Base-by-base conservation (phyloP, 352 stramenopile genomes). In the Globisporangium alternatum region DNA sequence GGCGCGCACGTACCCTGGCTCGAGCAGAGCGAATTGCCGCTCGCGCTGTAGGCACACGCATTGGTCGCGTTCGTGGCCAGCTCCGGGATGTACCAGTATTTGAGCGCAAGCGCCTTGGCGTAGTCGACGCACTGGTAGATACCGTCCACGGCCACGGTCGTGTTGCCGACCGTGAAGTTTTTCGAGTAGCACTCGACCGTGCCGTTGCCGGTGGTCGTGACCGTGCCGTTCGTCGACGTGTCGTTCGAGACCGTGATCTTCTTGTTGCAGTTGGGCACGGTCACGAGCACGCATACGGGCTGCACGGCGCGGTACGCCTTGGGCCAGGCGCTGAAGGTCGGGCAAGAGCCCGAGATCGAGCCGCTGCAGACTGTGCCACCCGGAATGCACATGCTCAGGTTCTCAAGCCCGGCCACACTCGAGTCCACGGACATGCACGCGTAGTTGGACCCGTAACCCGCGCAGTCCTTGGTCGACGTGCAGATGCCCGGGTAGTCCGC, bases 81-180 rank as follows among this genome's bases (percentile, higher is more conserved):
- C 39, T 88, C 90, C 28, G 69, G 65, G 64, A 92, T 73, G 73
- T 86, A 71, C 30, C 77, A 78, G 43, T 78, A 79, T 62, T 91
- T 91, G 22, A 53, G 66, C 1, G 63, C 31, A 8, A 88, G 67
- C 68, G 83, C 91, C 65, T 90, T 88, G 41, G 72, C 64, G 49
- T 83, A 70, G 62, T 93, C 83, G 21, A 89, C 64, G 59, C 85
- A 93, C 68, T 90, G 75, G 70, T 93, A 91, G 51, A 90, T 90
- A 49, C 85, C 85, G 48, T 86, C 86, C 19, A 91, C 71, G 17
- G 80, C 68, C 30, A 81, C 71, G 28, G 59, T 80, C 13, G 73
- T 57, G 58, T 68, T 62, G 55, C 76, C 76, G 53, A 60, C 67
- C 2, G 79, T 87, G 63, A 93, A 91, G 59, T 81, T 91, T 53